These are phyloP conservation scores for Taiozyma sp. DNA, from an alignment of 1,139 yeast genomes.

Conservation along the genomic window DNA sequence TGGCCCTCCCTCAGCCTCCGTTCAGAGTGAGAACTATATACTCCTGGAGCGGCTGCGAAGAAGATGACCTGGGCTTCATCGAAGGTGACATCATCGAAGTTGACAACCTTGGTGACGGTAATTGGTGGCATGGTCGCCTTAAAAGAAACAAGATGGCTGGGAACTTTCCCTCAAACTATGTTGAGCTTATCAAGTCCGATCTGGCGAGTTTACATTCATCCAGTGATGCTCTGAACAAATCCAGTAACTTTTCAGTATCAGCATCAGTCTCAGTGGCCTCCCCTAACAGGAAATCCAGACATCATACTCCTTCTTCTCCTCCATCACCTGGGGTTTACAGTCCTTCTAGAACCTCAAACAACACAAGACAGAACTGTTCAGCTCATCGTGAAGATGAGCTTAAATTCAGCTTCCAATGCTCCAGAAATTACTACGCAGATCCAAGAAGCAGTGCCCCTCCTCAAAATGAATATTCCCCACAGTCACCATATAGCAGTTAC, in stretches of 20 bases:
- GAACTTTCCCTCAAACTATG: constrained; percentile 83
- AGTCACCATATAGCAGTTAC: constrained; percentile 9
- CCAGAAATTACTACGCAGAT: constrained; percentile 17
- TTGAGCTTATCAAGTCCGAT: constrained; percentile 45
- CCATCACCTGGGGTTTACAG: not conserved
- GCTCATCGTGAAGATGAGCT: constrained; percentile 14
- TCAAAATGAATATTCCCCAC: constrained; percentile 3
- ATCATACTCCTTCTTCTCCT: not conserved
- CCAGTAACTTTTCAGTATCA: not conserved
- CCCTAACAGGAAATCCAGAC: not conserved
- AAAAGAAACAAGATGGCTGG: constrained; percentile 82
- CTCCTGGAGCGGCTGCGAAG: constrained; percentile 90
- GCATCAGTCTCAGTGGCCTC: not conserved
- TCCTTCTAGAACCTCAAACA: not conserved
- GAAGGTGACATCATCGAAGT: constrained; percentile 93
- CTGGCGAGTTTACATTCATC: constrained; percentile 1
- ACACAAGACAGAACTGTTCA: not conserved
- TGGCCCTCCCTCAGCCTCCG: constrained; percentile 38
- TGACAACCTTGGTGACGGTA: constrained; percentile 73
- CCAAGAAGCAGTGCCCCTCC: not conserved
- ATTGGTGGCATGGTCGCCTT: constrained; percentile 88
- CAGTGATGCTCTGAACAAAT: not conserved
- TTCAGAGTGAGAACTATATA: constrained; percentile 74
- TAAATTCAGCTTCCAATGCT: constrained; percentile 23
- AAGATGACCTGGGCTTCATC: constrained; percentile 85